Evolutionary conservation across 257 asterid species (phyloP).

Genomic region (Knoxia roxburghii): DNA sequence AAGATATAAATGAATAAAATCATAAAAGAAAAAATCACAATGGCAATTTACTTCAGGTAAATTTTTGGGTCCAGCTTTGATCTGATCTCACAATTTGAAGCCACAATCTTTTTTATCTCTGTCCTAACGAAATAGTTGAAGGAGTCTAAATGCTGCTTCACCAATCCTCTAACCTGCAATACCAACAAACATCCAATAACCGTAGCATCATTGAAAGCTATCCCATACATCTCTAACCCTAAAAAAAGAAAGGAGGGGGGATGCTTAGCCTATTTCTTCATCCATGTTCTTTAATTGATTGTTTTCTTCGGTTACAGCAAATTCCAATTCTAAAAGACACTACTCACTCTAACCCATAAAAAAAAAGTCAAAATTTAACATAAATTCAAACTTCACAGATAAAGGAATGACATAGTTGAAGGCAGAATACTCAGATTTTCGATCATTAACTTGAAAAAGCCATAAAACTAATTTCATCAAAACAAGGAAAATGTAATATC

Average conservation of each 20-base stretch:
- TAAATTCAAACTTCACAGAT: background rate
- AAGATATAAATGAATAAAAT: background rate
- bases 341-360: too few relatives aligned
- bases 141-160: conserved; percentile 90
- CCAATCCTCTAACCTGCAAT: conserved; percentile 81
- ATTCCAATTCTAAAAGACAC: background rate
- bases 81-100: conserved; percentile 49
- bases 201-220: background rate
- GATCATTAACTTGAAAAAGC: too few relatives aligned
- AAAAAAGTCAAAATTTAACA: too few relatives aligned
- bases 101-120: conserved; percentile 62
- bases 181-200: conserved; percentile 10
- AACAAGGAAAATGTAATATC: too few relatives aligned
- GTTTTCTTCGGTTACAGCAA: background rate
- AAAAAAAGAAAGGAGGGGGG: too few relatives aligned
- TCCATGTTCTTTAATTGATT: background rate
- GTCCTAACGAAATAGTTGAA: conserved; percentile 66
- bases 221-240: background rate
- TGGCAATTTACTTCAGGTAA: conserved; percentile 39
- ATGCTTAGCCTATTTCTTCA: background rate
- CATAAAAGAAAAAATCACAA: background rate
- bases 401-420: background rate
- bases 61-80: conserved; percentile 34
- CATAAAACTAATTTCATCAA: background rate
- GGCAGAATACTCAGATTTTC: background rate